A percentile compares a stretch with the other conserved stretches of the same genome.
These are phyloP conservation scores for Mycosphaerelloides madeirae DNA, from an alignment of 2,329 filamentous ascomycete species.

Conservation along the genomic window DNA sequence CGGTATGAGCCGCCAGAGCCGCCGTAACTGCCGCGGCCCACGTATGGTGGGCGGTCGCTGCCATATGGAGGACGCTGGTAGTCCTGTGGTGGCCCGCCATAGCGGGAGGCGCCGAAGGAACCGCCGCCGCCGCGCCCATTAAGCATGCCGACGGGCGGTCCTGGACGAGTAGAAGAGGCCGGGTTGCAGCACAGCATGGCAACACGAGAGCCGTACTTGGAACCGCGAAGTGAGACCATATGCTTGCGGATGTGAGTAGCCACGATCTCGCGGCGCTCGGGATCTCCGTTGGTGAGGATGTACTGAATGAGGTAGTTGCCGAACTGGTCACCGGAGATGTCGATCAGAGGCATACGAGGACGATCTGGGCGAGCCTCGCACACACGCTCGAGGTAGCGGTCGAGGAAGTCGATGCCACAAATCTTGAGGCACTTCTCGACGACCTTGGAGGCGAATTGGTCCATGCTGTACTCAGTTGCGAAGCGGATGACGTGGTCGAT, in stretches of 20 bases:
- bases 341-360: constrained; percentile 92
- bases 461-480: constrained; percentile 95
- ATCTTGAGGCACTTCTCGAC: constrained; percentile 99
- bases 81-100: constrained; percentile 11
- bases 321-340: constrained; percentile 97
- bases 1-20: constrained; percentile 21
- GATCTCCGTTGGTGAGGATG: constrained; percentile 81
- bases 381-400: constrained; percentile 87
- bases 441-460: constrained; percentile 98
- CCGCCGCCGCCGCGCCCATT: constrained; percentile 18
- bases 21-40: constrained; percentile 21
- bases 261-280: constrained; percentile 88
- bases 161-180: constrained; percentile 79
- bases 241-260: constrained; percentile 93
- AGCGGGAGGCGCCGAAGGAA: constrained; percentile 19
- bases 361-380: constrained; percentile 87
- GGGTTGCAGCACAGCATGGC: constrained; percentile 99
- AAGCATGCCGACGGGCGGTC: constrained; percentile 64
- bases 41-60: constrained; percentile 14
- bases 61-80: constrained; percentile 11
- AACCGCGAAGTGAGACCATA: constrained; percentile 97
- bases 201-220: constrained; percentile 96
- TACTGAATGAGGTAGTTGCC: constrained; percentile 81
- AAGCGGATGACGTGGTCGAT: constrained; percentile 93
- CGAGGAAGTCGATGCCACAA: constrained; percentile 80